Conservation (phyloP, 108 stramenopile species). For the Hondaea fermentalgiana region DNA sequence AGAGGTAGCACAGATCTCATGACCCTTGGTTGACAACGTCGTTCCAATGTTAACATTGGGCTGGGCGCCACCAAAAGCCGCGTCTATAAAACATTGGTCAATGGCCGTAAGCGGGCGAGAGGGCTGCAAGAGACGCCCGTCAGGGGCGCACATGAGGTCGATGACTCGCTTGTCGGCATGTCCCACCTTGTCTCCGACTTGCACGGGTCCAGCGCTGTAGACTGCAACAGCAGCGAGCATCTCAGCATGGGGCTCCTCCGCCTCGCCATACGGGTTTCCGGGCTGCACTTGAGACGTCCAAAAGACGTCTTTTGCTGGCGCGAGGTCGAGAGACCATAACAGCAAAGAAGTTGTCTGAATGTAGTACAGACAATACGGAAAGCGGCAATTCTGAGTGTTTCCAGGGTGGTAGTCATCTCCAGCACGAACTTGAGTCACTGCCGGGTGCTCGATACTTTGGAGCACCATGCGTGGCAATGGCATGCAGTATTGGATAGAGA, state of each 20-base stretch:
- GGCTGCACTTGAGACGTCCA: slow-evolving; percentile 21
- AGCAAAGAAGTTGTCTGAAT: slow-evolving; percentile 32
- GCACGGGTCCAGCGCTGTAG: neutral
- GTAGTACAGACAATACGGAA: neutral
- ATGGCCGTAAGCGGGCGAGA: neutral
- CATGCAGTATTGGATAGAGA: slow-evolving; percentile 49
- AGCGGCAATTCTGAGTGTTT: neutral
- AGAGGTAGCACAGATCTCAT: neutral
- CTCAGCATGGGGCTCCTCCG: neutral
- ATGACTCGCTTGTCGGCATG: neutral
- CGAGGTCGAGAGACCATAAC: slow-evolving; percentile 28
- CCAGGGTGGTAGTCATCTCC: slow-evolving; percentile 35
- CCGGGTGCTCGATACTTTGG: slow-evolving; percentile 24
- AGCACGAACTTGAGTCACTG: slow-evolving; percentile 44
- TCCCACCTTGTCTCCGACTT: neutral
- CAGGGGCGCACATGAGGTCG: neutral
- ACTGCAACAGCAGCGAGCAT: neutral
- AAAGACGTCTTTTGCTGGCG: slow-evolving; percentile 38
- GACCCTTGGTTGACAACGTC: neutral
- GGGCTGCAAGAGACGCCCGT: neutral
- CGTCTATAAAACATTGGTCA: neutral
- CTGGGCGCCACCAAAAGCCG: neutral
- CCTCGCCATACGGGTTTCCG: slow-evolving; percentile 15
- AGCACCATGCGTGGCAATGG: slow-evolving; percentile 32
- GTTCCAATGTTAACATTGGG: neutral